Conservation (phyloP, 257 asterid species). For the Solanum medicagineum region DNA sequence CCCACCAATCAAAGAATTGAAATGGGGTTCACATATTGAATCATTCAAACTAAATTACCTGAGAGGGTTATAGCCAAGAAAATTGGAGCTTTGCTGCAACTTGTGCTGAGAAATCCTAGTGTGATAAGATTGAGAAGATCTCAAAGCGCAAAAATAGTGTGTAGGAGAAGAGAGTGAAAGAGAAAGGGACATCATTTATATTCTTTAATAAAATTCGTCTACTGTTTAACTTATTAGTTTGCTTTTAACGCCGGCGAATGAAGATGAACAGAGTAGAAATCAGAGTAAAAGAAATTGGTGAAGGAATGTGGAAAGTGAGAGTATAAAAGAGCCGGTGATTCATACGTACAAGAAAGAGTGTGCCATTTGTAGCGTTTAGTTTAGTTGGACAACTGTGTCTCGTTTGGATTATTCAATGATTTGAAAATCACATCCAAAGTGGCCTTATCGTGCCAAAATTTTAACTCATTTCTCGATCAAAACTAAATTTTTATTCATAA, state of each 20-base stretch:
- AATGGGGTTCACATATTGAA: background rate
- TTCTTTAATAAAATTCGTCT: background rate
- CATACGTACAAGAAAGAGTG: background rate
- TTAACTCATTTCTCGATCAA: no score
- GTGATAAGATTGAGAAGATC: conserved; percentile 3
- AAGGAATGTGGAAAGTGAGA: background rate
- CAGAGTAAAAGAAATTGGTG: background rate
- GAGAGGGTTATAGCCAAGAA: conserved; percentile 8
- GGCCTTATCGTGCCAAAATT: no score
- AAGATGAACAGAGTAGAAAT: background rate
- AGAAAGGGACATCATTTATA: background rate
- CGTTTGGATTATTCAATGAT: background rate
- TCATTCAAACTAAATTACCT: background rate
- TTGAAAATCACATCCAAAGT: background rate
- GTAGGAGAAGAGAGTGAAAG: background rate
- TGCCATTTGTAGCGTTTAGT: background rate
- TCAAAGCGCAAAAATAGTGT: background rate
- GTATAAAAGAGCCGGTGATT: background rate
- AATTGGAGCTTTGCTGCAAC: background rate
- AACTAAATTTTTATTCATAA: no score
- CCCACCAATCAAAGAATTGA: background rate
- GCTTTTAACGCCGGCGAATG: background rate
- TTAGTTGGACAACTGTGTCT: background rate
- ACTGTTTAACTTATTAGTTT: background rate
- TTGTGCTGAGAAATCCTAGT: conserved; percentile 7